phyloP scores from a whole-genome alignment of 495 filamentous ascomycete genomes.

The Penicillium angulare region DNA sequence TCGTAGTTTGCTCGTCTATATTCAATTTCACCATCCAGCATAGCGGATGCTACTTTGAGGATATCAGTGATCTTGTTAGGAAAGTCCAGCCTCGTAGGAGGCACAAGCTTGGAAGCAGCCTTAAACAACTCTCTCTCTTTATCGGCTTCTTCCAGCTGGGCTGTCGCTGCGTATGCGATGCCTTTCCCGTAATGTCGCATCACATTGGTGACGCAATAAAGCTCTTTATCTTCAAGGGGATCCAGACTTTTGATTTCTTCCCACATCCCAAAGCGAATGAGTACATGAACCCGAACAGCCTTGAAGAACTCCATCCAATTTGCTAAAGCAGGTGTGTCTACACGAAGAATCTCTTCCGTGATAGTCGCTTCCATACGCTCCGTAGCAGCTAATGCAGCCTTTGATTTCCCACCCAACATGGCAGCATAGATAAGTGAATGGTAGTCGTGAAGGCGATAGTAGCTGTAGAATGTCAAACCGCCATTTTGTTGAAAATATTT shows the following conservation, averaged over 20 bases:
- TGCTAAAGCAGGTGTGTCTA: slow-evolving; percentile 65
- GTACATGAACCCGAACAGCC: slow-evolving; percentile 59
- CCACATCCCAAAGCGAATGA: slow-evolving; percentile 68
- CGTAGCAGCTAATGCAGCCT: slow-evolving; percentile 56
- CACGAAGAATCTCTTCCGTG: slow-evolving; percentile 56
- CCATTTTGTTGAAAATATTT: slow-evolving; percentile 52
- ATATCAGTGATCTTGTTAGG: slow-evolving; percentile 64
- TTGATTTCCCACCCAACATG: slow-evolving; percentile 63
- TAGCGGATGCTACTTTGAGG: slow-evolving; percentile 54
- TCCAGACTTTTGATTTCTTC: slow-evolving; percentile 51
- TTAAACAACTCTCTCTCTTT: slow-evolving; percentile 45
- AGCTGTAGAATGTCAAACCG: slow-evolving; percentile 61
- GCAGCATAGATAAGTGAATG: slow-evolving; percentile 70
- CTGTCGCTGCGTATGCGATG: slow-evolving; percentile 57
- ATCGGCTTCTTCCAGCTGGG: slow-evolving; percentile 46
- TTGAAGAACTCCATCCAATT: slow-evolving; percentile 70
- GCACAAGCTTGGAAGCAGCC: slow-evolving; percentile 44
- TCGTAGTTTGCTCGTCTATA: slow-evolving; percentile 59
- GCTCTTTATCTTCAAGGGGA: slow-evolving; percentile 46
- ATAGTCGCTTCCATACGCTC: slow-evolving; percentile 51
- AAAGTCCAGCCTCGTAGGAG: slow-evolving; percentile 57
- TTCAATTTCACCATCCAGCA: slow-evolving; percentile 70
- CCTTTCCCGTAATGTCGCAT: slow-evolving; percentile 65
- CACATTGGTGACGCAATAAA: slow-evolving; percentile 65
- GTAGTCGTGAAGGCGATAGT: slow-evolving; percentile 65